Evolutionary conservation across 257 asterid genomes (phyloP).

Genomic region (Nicotiana knightiana): DNA sequence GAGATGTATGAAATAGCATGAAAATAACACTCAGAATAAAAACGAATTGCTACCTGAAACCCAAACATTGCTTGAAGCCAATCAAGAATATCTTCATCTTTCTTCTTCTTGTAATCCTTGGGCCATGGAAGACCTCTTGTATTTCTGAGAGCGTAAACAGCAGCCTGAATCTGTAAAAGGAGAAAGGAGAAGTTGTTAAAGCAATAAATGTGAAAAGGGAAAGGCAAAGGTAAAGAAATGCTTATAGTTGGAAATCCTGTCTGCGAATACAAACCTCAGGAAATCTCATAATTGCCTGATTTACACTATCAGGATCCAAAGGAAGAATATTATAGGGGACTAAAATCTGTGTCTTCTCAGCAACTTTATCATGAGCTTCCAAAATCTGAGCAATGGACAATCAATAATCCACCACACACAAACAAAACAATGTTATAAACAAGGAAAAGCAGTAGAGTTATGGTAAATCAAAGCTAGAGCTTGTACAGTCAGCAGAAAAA

Average conservation of each 20-base stretch:
- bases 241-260: background rate
- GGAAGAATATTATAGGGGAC: conserved; percentile 96
- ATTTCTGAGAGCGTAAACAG: conserved; percentile 84
- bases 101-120: conserved; percentile 93
- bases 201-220: conserved; percentile 1
- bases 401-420: conserved; percentile 17
- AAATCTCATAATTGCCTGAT: conserved; percentile 94
- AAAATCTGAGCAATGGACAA: conserved; percentile 43
- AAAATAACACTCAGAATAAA: background rate
- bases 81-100: conserved; percentile 96
- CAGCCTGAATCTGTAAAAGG: conserved; percentile 80
- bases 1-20: background rate
- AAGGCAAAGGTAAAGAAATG: conserved; percentile 10
- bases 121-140: conserved; percentile 99
- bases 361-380: conserved; percentile 96
- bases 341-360: conserved; percentile 93
- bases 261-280: conserved; percentile 64
- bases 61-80: conserved; percentile 99
- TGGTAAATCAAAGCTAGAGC: background rate
- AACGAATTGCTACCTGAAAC: conserved; percentile 57
- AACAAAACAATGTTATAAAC: background rate
- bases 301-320: conserved; percentile 97
- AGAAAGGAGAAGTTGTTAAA: conserved; percentile 1
- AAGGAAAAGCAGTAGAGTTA: conserved; percentile 1
- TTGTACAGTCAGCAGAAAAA: background rate